Percentiles rank a stretch among this genome's conserved stretches.
These are phyloP conservation scores for Larix kaempferi DNA, from an alignment of 75 land plant species.

Conservation along the genomic window DNA sequence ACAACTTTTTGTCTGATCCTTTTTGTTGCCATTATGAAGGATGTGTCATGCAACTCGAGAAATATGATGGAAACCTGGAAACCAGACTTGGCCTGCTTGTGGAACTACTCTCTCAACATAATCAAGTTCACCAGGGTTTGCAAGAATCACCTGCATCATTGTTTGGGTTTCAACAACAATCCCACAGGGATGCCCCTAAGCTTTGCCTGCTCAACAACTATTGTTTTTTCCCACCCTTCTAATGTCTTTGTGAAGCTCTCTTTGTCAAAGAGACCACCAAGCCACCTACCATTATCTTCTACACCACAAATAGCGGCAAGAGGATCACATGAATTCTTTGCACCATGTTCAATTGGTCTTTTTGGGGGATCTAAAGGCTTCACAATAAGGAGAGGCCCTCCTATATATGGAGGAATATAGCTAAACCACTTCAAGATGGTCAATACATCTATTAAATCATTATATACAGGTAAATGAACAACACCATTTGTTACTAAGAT, in stretches of 20 bases:
- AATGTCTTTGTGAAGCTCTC: slow-evolving; percentile 90
- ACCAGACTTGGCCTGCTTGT: slow-evolving; percentile 99
- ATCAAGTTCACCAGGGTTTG: slow-evolving; percentile 96
- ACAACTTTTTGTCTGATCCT: background rate
- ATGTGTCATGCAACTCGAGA: slow-evolving; percentile 90
- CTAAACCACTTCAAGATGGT: slow-evolving; percentile 97
- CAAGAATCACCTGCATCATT: slow-evolving; percentile 91
- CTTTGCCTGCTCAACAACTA: slow-evolving; percentile 88
- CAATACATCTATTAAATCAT: slow-evolving; percentile 88
- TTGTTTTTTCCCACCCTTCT: slow-evolving; percentile 98
- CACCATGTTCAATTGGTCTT: slow-evolving; percentile 69
- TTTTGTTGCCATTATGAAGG: slow-evolving; percentile 65
- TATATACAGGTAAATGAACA: slow-evolving; percentile 80
- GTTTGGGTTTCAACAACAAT: slow-evolving; percentile 98
- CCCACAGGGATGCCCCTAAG: slow-evolving; percentile 97
- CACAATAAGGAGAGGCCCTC: slow-evolving; percentile 75
- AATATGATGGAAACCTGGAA: slow-evolving; percentile 94
- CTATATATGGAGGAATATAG: slow-evolving; percentile 69
- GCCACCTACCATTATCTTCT: slow-evolving; percentile 63
- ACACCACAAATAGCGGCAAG: slow-evolving; percentile 88
- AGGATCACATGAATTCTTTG: slow-evolving; percentile 90
- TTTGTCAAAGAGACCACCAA: slow-evolving; percentile 89
- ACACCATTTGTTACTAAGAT: slow-evolving; percentile 98
- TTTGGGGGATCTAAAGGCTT: slow-evolving; percentile 65
- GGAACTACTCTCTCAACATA: slow-evolving; percentile 93